Evolutionary conservation across 2,329 filamentous ascomycete species (phyloP).

Genomic region (Apiospora hydei): DNA sequence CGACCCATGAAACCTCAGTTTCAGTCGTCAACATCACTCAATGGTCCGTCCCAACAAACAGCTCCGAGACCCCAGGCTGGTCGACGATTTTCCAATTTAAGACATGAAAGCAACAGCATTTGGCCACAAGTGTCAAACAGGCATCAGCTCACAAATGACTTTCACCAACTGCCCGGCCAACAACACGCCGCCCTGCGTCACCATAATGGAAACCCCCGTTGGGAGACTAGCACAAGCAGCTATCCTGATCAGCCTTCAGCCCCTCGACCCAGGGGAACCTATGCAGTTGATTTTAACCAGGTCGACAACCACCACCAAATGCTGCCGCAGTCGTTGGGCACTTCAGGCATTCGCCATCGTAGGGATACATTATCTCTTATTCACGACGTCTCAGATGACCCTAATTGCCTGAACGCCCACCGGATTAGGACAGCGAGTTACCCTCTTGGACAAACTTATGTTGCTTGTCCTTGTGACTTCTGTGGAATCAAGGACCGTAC

Average conservation of each 20-base stretch:
- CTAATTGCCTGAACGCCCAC: neutral
- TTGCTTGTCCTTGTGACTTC: constrained; percentile 20
- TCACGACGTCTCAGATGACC: neutral
- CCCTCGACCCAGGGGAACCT: neutral
- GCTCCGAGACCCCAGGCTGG: neutral
- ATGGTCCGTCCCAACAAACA: neutral
- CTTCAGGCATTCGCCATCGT: neutral
- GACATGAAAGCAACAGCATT: neutral
- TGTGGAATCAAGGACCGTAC: constrained; percentile 18
- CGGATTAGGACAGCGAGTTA: neutral
- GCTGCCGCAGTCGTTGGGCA: neutral
- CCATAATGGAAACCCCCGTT: neutral
- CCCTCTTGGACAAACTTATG: neutral
- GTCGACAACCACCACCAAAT: neutral
- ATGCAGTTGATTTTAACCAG: neutral
- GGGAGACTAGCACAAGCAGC: neutral
- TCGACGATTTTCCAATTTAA: neutral
- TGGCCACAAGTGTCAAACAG: neutral
- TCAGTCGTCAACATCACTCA: neutral
- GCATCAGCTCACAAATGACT: neutral
- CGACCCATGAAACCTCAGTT: neutral
- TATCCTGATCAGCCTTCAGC: neutral
- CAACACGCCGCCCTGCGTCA: neutral
- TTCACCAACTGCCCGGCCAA: neutral
- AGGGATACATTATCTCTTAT: neutral